Conservation (phyloP, 495 filamentous ascomycete genomes). For the Glonium stellatum region DNA sequence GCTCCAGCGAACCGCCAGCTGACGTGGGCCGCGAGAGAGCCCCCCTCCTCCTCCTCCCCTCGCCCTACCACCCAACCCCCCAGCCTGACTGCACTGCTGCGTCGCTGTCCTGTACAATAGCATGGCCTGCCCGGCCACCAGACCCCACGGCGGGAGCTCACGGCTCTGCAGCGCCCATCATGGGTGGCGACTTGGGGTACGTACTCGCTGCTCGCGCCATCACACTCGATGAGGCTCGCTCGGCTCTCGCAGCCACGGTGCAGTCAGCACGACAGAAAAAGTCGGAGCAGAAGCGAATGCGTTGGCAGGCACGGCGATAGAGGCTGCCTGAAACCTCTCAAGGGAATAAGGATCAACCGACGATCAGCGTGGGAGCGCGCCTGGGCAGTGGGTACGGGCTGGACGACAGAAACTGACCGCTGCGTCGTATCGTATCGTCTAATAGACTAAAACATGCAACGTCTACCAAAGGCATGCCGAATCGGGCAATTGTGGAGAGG, state of each 20-base stretch:
- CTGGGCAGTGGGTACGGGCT: no score
- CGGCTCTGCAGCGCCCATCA: no score
- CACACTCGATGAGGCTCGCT: no score
- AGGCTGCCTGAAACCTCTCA: not conserved
- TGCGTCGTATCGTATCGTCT: not conserved
- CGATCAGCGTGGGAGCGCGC: not conserved
- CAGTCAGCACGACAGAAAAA: no score
- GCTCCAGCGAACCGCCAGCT: constrained; percentile 3
- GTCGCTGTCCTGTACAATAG: no score
- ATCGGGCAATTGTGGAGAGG: not conserved
- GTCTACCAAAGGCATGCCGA: not conserved
- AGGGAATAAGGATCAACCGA: not conserved
- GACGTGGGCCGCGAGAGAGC: not conserved
- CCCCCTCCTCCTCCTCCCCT: not conserved
- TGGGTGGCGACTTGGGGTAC: no score
- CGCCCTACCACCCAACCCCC: not conserved
- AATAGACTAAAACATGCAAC: not conserved
- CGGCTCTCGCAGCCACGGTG: no score
- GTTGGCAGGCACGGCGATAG: no score
- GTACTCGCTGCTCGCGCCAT: no score
- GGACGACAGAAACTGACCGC: not conserved
- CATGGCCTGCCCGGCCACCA: not conserved
- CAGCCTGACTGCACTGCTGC: not conserved
- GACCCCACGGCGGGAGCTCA: no score
- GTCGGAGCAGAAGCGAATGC: no score